Conservation (phyloP, 345 rosid genomes). For the Cochlearia excelsa region DNA sequence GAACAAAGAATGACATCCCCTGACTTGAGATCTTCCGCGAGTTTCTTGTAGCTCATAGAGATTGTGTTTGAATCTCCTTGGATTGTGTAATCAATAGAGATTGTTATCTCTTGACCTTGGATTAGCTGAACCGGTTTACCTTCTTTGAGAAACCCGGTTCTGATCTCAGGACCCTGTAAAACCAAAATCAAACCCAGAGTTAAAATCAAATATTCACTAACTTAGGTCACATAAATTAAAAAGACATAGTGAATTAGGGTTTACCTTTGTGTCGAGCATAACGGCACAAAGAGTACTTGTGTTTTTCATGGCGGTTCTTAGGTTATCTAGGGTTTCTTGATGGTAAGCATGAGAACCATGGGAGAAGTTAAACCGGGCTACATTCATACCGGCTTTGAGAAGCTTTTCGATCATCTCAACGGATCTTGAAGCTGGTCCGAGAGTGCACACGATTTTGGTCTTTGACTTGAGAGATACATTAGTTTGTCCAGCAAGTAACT, state of each 20-base stretch:
- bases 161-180: constrained; percentile 63
- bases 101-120: constrained; percentile 58
- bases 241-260: neutral
- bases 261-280: constrained; percentile 88
- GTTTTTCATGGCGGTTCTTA: constrained; percentile 57
- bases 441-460: constrained; percentile 96
- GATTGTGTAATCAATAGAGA: constrained; percentile 40
- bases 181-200: constrained; percentile 6
- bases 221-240: neutral
- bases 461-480: constrained; percentile 39
- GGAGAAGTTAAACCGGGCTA: constrained; percentile 62
- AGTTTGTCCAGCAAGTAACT: constrained; percentile 25
- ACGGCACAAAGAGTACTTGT: constrained; percentile 57
- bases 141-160: constrained; percentile 60
- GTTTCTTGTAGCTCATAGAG: constrained; percentile 59
- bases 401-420: constrained; percentile 67
- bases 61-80: constrained; percentile 53
- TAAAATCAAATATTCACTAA: neutral
- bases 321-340: constrained; percentile 45
- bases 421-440: constrained; percentile 87
- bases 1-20: constrained; percentile 53
- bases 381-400: constrained; percentile 60
- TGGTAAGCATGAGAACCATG: constrained; percentile 40
- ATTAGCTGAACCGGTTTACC: constrained; percentile 50
- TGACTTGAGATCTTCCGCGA: constrained; percentile 50